Evolutionary conservation across 208 protist genomes (phyloP).

Genomic region (Phytomonas serpens): DNA sequence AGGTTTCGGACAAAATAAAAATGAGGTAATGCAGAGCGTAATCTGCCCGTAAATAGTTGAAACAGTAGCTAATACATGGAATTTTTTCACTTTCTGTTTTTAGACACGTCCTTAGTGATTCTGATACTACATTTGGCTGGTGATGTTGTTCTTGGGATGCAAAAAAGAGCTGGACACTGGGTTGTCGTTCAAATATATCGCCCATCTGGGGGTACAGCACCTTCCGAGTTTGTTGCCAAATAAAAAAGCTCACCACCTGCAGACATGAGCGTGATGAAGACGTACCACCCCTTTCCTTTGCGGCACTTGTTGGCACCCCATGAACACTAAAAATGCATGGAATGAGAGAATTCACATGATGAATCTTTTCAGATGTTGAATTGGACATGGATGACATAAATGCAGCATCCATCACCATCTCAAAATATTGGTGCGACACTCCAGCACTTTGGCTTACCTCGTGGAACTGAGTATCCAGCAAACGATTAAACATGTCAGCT

Average conservation of each 20-base stretch:
- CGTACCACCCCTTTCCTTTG: neutral
- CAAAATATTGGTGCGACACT: neutral
- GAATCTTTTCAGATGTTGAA: neutral
- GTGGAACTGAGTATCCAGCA: neutral
- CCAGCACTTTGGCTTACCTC: neutral
- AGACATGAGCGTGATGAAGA: neutral
- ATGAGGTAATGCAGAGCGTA: neutral
- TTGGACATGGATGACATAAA: neutral
- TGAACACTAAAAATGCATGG: neutral
- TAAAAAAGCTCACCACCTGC: neutral
- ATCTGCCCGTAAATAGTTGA: neutral
- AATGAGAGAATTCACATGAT: neutral
- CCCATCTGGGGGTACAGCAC: neutral
- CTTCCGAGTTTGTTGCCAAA: conserved; percentile 1
- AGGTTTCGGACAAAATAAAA: neutral
- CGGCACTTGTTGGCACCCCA: neutral
- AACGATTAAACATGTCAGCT: neutral
- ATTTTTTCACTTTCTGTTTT: neutral
- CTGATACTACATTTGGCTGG: neutral
- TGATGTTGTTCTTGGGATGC: neutral
- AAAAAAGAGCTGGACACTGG: neutral
- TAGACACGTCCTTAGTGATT: neutral
- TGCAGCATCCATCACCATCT: neutral
- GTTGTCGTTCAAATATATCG: neutral
- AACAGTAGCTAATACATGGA: neutral